Evolutionary conservation across 2,329 filamentous ascomycete species (phyloP).

Genomic region (Leptoxyphium fumago): DNA sequence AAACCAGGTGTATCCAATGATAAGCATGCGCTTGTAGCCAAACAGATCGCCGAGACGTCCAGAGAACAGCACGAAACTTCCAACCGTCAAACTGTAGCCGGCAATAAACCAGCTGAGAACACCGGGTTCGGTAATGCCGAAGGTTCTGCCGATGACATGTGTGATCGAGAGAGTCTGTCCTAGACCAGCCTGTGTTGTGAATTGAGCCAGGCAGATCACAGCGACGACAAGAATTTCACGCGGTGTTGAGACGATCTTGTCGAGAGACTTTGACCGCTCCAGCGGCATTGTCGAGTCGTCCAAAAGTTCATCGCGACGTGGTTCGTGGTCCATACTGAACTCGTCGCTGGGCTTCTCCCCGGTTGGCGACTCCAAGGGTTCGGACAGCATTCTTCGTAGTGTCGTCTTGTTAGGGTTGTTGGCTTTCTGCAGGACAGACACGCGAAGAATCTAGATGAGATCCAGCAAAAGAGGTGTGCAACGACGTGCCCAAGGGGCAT

Average conservation of each 20-base stretch:
- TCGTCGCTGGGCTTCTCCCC: neutral
- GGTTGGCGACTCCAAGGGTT: neutral
- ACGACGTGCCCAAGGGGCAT: too few species aligned
- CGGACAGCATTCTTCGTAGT: neutral
- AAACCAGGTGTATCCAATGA: constrained; percentile 37
- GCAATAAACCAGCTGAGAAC: constrained; percentile 33
- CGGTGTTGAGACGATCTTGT: neutral
- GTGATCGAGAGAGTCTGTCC: constrained; percentile 14
- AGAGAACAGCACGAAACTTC: constrained; percentile 36
- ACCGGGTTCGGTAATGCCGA: neutral
- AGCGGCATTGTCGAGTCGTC: neutral
- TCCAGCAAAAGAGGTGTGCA: too few species aligned
- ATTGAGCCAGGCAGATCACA: constrained; percentile 16
- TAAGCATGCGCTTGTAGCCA: constrained; percentile 34
- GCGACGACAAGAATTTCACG: constrained; percentile 15
- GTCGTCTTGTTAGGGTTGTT: too few species aligned
- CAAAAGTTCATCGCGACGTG: neutral
- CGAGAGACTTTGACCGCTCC: neutral
- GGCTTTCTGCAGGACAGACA: too few species aligned
- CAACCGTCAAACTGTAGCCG: constrained; percentile 34
- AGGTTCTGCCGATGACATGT: constrained; percentile 1
- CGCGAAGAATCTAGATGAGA: too few species aligned
- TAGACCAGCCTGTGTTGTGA: constrained; percentile 15
- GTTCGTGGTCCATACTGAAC: neutral
- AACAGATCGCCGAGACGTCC: constrained; percentile 37